Evolutionary conservation across 2,329 filamentous ascomycete species (phyloP).

Genomic region (Ophiocordyceps robertsii): DNA sequence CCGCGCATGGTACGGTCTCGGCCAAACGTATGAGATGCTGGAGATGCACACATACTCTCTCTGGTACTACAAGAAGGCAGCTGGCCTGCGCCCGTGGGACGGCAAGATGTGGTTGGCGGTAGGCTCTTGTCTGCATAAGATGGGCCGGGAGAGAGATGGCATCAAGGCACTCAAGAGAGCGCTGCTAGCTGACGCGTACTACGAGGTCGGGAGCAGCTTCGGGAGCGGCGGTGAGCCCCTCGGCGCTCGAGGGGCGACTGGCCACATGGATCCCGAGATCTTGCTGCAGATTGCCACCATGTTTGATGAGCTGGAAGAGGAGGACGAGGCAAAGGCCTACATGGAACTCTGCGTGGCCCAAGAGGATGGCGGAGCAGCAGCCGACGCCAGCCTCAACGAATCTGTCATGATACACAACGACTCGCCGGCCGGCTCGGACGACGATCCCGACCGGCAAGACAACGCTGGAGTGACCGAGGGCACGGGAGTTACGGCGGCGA

Average conservation of each 20-base stretch:
- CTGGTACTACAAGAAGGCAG: slow-evolving; percentile 95
- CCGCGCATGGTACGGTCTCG: slow-evolving; percentile 92
- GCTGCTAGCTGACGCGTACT: slow-evolving; percentile 75
- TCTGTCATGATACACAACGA: slow-evolving; percentile 43
- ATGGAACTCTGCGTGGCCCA: slow-evolving; percentile 95
- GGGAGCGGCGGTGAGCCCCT: slow-evolving; percentile 31
- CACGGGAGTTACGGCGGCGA: slow-evolving; percentile 80
- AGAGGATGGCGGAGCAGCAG: slow-evolving; percentile 56
- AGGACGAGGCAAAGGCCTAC: slow-evolving; percentile 73
- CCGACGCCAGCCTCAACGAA: slow-evolving; percentile 29
- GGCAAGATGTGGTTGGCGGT: slow-evolving; percentile 99
- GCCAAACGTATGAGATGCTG: slow-evolving; percentile 92
- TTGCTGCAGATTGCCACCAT: slow-evolving; percentile 80
- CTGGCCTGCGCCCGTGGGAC: slow-evolving; percentile 85
- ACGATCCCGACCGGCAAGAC: slow-evolving; percentile 20
- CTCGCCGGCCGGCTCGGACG: slow-evolving; percentile 27
- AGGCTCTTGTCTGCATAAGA: slow-evolving; percentile 80
- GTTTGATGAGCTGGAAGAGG: slow-evolving; percentile 69
- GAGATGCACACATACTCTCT: slow-evolving; percentile 97
- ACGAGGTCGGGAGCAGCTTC: slow-evolving; percentile 50
- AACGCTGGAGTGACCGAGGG: slow-evolving; percentile 30
- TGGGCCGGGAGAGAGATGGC: slow-evolving; percentile 74
- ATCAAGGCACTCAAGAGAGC: slow-evolving; percentile 94
- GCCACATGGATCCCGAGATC: slow-evolving; percentile 76
- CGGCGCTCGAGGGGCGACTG: slow-evolving; percentile 34